phyloP scores from a whole-genome alignment of 306 rosid genomes.

The Vigna hirtella region DNA sequence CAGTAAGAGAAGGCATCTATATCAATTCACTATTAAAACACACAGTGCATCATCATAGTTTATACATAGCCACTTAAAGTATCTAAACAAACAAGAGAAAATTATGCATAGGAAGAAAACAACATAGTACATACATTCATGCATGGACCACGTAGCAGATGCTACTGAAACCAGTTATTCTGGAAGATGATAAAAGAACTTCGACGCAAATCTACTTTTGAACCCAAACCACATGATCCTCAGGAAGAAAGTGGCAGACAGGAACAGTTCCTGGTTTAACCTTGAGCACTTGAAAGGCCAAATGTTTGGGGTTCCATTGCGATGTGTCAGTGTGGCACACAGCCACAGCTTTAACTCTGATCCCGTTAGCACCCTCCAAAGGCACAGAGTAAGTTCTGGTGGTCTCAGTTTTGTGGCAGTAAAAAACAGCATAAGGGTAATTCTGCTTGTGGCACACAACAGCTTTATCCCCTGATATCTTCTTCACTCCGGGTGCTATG shows the following conservation, averaged over 20 bases:
- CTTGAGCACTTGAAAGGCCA: slow-evolving; percentile 82
- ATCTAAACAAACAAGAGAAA: neutral
- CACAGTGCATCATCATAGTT: slow-evolving; percentile 10
- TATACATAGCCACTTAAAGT: slow-evolving; percentile 5
- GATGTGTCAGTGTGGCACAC: slow-evolving; percentile 81
- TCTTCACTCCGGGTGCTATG: slow-evolving; percentile 50
- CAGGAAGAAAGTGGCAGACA: slow-evolving; percentile 84
- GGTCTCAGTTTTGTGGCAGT: slow-evolving; percentile 65
- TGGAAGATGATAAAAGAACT: neutral
- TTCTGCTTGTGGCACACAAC: slow-evolving; percentile 79
- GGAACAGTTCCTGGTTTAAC: slow-evolving; percentile 83
- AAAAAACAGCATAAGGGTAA: slow-evolving; percentile 78
- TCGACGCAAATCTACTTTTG: slow-evolving; percentile 40
- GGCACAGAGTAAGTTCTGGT: slow-evolving; percentile 60
- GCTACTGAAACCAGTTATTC: slow-evolving; percentile 32
- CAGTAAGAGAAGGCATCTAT: neutral
- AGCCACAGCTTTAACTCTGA: slow-evolving; percentile 67
- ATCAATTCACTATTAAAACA: slow-evolving; percentile 4
- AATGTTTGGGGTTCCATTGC: slow-evolving; percentile 82
- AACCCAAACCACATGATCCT: slow-evolving; percentile 86
- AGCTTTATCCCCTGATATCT: slow-evolving; percentile 46
- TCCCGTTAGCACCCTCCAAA: slow-evolving; percentile 62
- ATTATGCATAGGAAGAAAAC: neutral
- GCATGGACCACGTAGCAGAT: neutral
- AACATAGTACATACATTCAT: neutral